These are phyloP conservation scores for Antitrichia curtipendula DNA, from an alignment of 225 moss, liverwort and hornwort genomes.

Conservation along the genomic window DNA sequence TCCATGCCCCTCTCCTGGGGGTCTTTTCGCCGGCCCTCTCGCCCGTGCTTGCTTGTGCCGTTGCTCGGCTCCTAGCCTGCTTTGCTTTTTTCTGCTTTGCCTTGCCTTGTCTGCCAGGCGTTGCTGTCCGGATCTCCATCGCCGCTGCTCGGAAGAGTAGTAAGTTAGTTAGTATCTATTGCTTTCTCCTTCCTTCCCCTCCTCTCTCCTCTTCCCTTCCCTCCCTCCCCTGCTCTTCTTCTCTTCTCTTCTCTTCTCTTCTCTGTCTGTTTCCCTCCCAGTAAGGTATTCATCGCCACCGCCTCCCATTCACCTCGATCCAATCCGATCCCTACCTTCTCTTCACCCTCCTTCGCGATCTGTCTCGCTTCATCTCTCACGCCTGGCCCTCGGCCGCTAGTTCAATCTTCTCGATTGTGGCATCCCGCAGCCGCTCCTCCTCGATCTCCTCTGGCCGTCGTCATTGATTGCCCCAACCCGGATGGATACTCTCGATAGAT, in stretches of 20 bases:
- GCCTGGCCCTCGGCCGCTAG: neutral
- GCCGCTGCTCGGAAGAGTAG: neutral
- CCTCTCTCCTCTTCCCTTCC: neutral
- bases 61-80: neutral
- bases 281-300: neutral
- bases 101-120: neutral
- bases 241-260: neutral
- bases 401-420: neutral
- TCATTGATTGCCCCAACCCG: neutral
- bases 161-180: neutral
- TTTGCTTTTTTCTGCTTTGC: neutral
- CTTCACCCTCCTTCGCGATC: neutral
- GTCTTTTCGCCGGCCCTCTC: neutral
- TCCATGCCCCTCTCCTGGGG: neutral
- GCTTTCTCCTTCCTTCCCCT: neutral
- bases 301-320: neutral
- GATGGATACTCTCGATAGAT: neutral
- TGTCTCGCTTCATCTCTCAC: neutral
- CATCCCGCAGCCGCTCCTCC: neutral
- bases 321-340: neutral
- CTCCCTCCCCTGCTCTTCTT: neutral
- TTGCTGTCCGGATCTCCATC: constrained; percentile 1
- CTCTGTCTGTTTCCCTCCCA: neutral
- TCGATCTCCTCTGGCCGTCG: neutral
- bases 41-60: neutral